Conservation (phyloP, 2,329 filamentous ascomycete species). For the Neospermospora avenae region DNA sequence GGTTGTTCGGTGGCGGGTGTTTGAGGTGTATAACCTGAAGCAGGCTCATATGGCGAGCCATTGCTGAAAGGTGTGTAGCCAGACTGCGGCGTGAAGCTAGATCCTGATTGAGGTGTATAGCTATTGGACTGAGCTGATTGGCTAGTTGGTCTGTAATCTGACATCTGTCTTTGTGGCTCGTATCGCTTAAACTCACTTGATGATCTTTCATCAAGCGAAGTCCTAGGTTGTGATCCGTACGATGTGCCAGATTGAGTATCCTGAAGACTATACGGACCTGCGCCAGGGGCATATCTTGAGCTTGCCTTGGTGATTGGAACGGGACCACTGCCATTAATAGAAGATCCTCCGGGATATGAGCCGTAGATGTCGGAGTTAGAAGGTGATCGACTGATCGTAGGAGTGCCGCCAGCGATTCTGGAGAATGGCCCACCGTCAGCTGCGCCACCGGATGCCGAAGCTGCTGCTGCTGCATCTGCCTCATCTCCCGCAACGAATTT, state of each 20-base stretch:
- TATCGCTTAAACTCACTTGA: conserved; percentile 44
- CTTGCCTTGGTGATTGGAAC: conserved; percentile 23
- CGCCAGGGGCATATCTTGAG: conserved; percentile 35
- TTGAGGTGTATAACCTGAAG: conserved; percentile 19
- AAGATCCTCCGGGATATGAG: conserved; percentile 35
- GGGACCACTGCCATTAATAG: conserved; percentile 29
- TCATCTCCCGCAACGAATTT: conserved; percentile 96
- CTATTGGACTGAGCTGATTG: conserved; percentile 33
- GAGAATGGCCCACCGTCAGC: conserved; percentile 75
- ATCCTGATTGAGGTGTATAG: conserved; percentile 22
- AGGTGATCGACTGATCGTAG: conserved; percentile 69
- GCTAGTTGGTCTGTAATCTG: conserved; percentile 37
- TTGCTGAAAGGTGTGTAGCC: conserved; percentile 23
- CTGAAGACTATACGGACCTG: conserved; percentile 24
- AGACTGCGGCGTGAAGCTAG: conserved; percentile 21
- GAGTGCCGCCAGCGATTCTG: conserved; percentile 72
- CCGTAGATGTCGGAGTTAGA: conserved; percentile 70
- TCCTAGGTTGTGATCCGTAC: conserved; percentile 35
- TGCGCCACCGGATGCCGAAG: conserved; percentile 52
- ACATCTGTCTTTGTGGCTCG: conserved; percentile 42
- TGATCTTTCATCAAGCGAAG: conserved; percentile 45
- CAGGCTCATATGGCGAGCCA: conserved; percentile 19
- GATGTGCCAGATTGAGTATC: conserved; percentile 26
- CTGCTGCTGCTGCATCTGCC: conserved; percentile 59
- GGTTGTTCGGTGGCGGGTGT: conserved; percentile 22